Conservation (phyloP, 495 filamentous ascomycete species). For the Penicillium manginii region DNA sequence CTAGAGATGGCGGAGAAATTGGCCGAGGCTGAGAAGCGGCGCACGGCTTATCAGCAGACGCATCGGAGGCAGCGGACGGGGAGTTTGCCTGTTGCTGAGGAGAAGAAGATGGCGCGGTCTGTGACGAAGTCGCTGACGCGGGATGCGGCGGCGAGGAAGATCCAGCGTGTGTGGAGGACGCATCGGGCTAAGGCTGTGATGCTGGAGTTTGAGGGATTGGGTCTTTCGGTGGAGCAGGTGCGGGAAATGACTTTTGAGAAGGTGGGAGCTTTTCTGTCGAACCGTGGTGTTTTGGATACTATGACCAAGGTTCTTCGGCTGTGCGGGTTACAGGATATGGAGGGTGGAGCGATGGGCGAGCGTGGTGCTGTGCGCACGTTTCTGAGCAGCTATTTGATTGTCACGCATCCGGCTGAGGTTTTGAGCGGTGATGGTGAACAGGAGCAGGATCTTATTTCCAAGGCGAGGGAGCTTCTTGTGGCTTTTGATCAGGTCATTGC, state of each 20-base stretch:
- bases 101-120: constrained; percentile 52
- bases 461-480: constrained; percentile 82
- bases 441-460: constrained; percentile 87
- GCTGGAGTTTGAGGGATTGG: constrained; percentile 67
- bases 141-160: constrained; percentile 68
- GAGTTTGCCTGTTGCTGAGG: constrained; percentile 61
- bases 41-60: constrained; percentile 55
- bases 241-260: constrained; percentile 80
- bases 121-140: constrained; percentile 54
- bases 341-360: constrained; percentile 68
- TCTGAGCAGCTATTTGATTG: constrained; percentile 87
- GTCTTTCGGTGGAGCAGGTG: constrained; percentile 74
- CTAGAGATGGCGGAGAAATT: constrained; percentile 87
- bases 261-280: constrained; percentile 74
- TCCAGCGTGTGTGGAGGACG: constrained; percentile 80
- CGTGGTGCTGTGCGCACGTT: constrained; percentile 87
- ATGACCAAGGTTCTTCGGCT: constrained; percentile 76
- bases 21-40: constrained; percentile 82
- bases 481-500: constrained; percentile 78
- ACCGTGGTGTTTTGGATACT: constrained; percentile 68
- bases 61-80: constrained; percentile 66
- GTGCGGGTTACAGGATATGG: constrained; percentile 74
- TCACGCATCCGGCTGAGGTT: constrained; percentile 90
- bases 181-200: constrained; percentile 62
- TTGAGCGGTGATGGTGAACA: constrained; percentile 82